Base-by-base conservation (phyloP, 2,329 filamentous ascomycete genomes). In the Cytospora paraplurivora region DNA sequence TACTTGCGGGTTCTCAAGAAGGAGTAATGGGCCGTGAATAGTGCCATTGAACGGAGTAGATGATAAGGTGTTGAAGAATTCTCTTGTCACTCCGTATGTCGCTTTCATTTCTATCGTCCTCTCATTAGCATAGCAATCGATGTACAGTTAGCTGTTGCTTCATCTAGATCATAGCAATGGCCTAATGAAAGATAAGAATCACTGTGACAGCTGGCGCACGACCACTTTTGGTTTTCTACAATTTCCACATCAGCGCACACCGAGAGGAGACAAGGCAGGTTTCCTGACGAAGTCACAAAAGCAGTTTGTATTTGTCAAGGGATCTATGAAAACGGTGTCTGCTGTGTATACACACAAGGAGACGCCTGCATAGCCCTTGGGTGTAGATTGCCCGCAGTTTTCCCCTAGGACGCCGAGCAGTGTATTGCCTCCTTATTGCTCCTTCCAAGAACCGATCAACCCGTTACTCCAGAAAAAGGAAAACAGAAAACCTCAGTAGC, bases 1-100 rank as follows among this genome's bases (percentile, higher is more conserved):
- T 97, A 97, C 76, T 81, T 73, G 7, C 71, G 76, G 35, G 68
- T 71, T 21, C 21, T 75, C 35, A 68, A 63, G 55, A 65, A 69
- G 51, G 67, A 67, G 7, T 55, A 69, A 49, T 52, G 64, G 7
- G 66, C 53, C 12, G 37, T 34, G 12, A 7, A 34, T 19, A 47
- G 44, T 21, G 44, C 8, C n/a, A 2, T 19, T 21, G 17, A 17
- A 10, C n/a, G 44, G n/a, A 11, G 44, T 7, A 1, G 12, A 44
- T n/a, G 27, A 27, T 4, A 27, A 44, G 7, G 41, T 12, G 8
- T 47, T n/a, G 10, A 21, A 6, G 8, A 21, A 1, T 12, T 12
- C n/a, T 47, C n/a, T 17, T 7, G n/a, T 8, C 8, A n/a, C 41
- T 44, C 27, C 27, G 27, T 2, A 27, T 27, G 27, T 27, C 2